These are phyloP conservation scores for Naganishia kalamii DNA, from an alignment of 768 basidiomycete genomes.

Conservation along the genomic window DNA sequence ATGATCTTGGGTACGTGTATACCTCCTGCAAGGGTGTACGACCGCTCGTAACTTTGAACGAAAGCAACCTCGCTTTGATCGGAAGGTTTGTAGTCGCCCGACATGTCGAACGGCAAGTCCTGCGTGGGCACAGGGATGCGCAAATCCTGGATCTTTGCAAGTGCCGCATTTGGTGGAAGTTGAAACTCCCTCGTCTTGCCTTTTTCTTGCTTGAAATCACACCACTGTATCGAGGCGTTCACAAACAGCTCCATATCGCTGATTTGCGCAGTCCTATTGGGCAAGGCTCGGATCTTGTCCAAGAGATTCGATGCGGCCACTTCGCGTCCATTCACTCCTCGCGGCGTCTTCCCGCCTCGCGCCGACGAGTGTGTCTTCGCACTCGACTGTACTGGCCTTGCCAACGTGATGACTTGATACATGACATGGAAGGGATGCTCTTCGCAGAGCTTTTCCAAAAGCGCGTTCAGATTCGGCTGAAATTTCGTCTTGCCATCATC, in stretches of 20 bases:
- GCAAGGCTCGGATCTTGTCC: neutral
- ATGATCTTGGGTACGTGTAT: conserved; percentile 75
- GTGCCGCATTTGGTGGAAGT: neutral
- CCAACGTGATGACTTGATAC: conserved; percentile 77
- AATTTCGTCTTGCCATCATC: conserved; percentile 40
- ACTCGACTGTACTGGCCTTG: conserved; percentile 18
- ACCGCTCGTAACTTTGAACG: conserved; percentile 58
- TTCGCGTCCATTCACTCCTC: conserved; percentile 32
- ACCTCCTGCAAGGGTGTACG: conserved; percentile 67
- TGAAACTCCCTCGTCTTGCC: conserved; percentile 16
- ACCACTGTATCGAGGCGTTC: conserved; percentile 33
- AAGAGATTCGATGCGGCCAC: conserved; percentile 52
- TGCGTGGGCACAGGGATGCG: conserved; percentile 78
- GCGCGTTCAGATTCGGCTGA: conserved; percentile 59
- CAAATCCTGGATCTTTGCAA: conserved; percentile 37
- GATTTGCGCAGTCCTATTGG: conserved; percentile 21
- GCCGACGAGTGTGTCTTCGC: neutral
- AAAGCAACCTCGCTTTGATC: conserved; percentile 53
- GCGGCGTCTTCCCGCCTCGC: conserved; percentile 17
- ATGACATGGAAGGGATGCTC: conserved; percentile 93
- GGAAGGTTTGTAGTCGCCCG: conserved; percentile 56
- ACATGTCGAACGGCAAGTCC: conserved; percentile 63
- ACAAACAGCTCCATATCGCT: conserved; percentile 35
- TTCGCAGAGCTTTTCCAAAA: conserved; percentile 64
- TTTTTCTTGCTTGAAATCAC: conserved; percentile 11